phyloP scores from a whole-genome alignment of 805 yeast genomes.

The Ogataea sp. region DNA sequence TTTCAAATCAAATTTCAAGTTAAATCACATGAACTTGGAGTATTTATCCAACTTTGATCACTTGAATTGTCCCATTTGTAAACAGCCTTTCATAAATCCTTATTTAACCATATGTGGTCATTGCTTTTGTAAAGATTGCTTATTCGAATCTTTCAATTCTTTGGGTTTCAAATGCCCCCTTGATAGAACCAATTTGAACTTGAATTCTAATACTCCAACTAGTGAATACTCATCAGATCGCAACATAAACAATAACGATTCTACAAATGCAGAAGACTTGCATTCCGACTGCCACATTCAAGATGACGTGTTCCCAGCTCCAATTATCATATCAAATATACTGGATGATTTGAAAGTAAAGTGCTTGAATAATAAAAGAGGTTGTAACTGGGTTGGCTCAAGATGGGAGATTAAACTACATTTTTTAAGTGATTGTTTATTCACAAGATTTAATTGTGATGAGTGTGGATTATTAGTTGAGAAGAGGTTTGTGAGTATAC shows the following conservation, averaged over 20 bases:
- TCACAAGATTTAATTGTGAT: conserved; percentile 30
- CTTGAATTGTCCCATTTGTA: conserved; percentile 56
- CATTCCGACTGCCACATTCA: too few relatives aligned
- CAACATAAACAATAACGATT: too few relatives aligned
- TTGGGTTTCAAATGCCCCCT: conserved; percentile 45
- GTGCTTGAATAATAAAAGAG: conserved; percentile 44
- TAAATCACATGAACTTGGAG: not conserved
- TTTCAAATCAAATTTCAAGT: not conserved
- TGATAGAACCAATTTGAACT: conserved; percentile 42
- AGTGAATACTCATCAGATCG: conserved; percentile 1
- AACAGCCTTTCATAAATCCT: conserved; percentile 53
- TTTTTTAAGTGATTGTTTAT: conserved; percentile 30
- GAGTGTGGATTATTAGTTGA: conserved; percentile 14
- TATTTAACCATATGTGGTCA: conserved; percentile 61
- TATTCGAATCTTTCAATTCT: conserved; percentile 35
- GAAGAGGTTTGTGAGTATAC: conserved; percentile 8
- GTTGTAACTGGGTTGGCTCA: conserved; percentile 49
- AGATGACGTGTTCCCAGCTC: conserved; percentile 38
- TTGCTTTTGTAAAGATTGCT: conserved; percentile 53
- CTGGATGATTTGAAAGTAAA: conserved; percentile 51
- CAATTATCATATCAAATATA: conserved; percentile 49
- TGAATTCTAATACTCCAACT: conserved; percentile 1
- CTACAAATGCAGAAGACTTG: too few relatives aligned
- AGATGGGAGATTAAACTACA: conserved; percentile 54
- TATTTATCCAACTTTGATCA: conserved; percentile 19